phyloP scores from a whole-genome alignment of 2,329 filamentous ascomycete genomes.

The Penicillium verrucosum region DNA sequence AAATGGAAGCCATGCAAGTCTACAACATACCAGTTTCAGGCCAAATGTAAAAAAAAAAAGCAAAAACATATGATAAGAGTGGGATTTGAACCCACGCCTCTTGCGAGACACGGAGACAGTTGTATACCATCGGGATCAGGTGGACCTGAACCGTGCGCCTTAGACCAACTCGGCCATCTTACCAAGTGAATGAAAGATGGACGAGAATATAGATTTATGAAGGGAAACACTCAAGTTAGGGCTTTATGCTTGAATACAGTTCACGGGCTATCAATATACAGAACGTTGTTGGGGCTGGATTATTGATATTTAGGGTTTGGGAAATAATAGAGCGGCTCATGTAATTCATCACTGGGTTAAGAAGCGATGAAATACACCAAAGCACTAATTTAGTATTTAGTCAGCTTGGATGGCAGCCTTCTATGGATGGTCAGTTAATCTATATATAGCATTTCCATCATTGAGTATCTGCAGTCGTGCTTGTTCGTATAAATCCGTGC shows the following conservation, averaged over 20 bases:
- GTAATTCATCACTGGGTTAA: background rate
- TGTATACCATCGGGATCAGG: constrained; percentile 21
- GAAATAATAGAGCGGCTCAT: background rate
- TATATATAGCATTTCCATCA: background rate
- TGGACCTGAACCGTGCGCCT: constrained; percentile 36
- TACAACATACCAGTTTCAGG: no score
- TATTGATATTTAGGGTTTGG: background rate
- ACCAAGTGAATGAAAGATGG: background rate
- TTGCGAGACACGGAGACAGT: constrained; percentile 14
- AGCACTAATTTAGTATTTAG: no score
- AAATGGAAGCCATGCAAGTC: no score
- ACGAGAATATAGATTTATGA: no score
- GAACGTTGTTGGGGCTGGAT: background rate
- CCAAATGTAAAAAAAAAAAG: background rate
- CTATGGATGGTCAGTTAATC: no score
- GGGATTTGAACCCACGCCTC: constrained; percentile 14
- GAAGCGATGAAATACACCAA: no score
- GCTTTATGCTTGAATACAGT: background rate
- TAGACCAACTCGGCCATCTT: constrained; percentile 39
- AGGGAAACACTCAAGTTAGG: accelerated
- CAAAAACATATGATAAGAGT: constrained; percentile 12
- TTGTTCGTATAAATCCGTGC: background rate
- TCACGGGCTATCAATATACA: background rate
- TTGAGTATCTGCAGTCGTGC: background rate
- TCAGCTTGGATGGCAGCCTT: no score